Conservation (phyloP, 129 eudicot genomes). For the Flaveria brownii region DNA sequence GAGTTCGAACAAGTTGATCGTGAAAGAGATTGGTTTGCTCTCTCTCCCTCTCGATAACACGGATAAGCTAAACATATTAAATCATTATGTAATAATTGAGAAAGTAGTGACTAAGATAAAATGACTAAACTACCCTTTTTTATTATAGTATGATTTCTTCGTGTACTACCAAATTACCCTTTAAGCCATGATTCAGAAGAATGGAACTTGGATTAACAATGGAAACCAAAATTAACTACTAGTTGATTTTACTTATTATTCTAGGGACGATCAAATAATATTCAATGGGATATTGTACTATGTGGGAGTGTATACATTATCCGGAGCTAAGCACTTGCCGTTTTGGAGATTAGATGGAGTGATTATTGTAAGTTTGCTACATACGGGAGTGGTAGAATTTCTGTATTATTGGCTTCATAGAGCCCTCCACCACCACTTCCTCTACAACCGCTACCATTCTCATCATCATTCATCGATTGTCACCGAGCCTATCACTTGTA, state of each 20-base stretch:
- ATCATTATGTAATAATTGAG: not conserved
- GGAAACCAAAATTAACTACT: not conserved
- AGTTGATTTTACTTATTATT: not conserved
- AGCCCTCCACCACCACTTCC: slow-evolving; percentile 76
- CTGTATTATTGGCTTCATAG: slow-evolving; percentile 77
- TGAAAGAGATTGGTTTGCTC: slow-evolving; percentile 56
- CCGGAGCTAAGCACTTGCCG: slow-evolving; percentile 32
- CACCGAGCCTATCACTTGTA: slow-evolving; percentile 69
- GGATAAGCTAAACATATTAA: too few species aligned
- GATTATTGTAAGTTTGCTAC: slow-evolving; percentile 45
- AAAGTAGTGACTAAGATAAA: too few species aligned
- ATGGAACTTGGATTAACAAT: not conserved
- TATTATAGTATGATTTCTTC: too few species aligned
- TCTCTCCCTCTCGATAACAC: not conserved
- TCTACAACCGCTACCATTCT: slow-evolving; percentile 77
- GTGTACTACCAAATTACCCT: too few species aligned
- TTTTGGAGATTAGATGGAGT: slow-evolving; percentile 59
- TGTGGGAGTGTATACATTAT: slow-evolving; percentile 13
- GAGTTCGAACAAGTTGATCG: slow-evolving; percentile 76
- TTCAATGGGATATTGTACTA: slow-evolving; percentile 55
- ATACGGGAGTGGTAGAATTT: slow-evolving; percentile 64
- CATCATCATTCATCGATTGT: slow-evolving; percentile 80
- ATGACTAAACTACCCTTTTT: not conserved
- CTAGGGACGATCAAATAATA: slow-evolving; percentile 75
- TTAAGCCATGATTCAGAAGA: not conserved